A percentile compares a stretch with the other conserved stretches of the same genome.
These are phyloP conservation scores for Gardenia jasminoides DNA, from an alignment of 257 asterid genomes.

Conservation along the genomic window DNA sequence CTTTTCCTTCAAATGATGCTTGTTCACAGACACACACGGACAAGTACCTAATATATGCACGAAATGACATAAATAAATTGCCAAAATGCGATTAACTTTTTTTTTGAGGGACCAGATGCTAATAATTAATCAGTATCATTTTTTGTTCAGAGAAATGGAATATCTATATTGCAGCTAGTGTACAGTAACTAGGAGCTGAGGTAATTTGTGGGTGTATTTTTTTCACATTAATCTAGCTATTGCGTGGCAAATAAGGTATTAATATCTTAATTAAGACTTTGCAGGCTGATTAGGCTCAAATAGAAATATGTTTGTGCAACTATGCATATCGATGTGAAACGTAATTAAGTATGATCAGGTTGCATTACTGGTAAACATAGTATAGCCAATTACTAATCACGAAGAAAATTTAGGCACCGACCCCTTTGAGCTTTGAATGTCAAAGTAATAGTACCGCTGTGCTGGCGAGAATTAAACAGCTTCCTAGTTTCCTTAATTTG, in stretches of 20 bases:
- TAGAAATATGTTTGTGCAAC: background rate
- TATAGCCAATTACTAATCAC: background rate
- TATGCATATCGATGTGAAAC: background rate
- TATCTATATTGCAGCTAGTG: background rate
- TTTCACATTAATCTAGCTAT: background rate
- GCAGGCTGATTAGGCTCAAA: background rate
- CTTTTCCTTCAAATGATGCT: background rate
- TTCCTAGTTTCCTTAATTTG: conserved; percentile 2
- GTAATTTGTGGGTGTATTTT: background rate
- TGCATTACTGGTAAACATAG: background rate
- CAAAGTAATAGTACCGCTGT: background rate
- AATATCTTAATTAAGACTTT: background rate
- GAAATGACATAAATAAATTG: background rate
- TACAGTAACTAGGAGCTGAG: background rate
- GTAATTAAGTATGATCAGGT: background rate
- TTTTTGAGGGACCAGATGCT: no score
- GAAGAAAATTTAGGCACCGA: background rate
- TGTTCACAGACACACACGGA: background rate
- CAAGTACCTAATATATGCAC: background rate
- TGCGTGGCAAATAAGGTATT: background rate
- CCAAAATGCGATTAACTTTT: no score
- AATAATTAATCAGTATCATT: background rate
- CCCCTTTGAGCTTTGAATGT: background rate
- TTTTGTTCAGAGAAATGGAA: background rate
- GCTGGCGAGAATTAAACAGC: no score